Base-by-base conservation (phyloP, 306 rosid species). In the Cyclanthera cordifolia region DNA sequence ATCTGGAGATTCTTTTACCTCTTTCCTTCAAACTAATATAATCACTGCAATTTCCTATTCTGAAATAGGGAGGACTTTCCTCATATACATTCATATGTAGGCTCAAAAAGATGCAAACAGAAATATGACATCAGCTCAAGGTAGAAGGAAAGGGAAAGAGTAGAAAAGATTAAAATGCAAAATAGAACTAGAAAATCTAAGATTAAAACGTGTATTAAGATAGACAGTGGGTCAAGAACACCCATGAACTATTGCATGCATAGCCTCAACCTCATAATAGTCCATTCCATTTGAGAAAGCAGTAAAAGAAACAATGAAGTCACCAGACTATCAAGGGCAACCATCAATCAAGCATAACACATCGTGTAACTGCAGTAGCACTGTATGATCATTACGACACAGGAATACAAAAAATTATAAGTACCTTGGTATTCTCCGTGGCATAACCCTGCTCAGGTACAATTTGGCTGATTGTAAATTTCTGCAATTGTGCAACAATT, bases 391-490 rank as follows among this genome's bases (percentile, higher is more conserved):
- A 59, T 72, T 6, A 51, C 13, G 65, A 69, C 58, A 74, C 68
- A 34, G 8, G 10, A 75, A 67, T 50, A 25, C 45, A 24, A n/a
- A 59, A 75, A 63, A 64, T 49, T 49, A 34, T 48, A 82, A 46
- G 77, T 74, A 90, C 99, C 97, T 90, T 88, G 52, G 96, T 80
- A 20, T 79, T 45, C 81, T 88, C 97, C 32, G 78, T 67, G 60
- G 94, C 82, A 81, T 79, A 86, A 67, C 95, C 89, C 85, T 87
- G 84, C 73, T 85, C 97, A 54, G 99, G 99, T 60, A 87, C 87
- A 79, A 94, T 81, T 73, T 83, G 87, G 51, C 3, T 83, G 68
- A 94, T 86, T 25, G 83, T 70, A 78, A 94, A 94, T 76, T 83
- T 94, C 73, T 81, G 95, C 72, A 85, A 77, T 82, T 82, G 93